Percentiles rank a stretch among this genome's conserved stretches.
Evolutionary conservation across 2,329 filamentous ascomycete genomes (phyloP).

Genomic region (Waltergamsia citrina): DNA sequence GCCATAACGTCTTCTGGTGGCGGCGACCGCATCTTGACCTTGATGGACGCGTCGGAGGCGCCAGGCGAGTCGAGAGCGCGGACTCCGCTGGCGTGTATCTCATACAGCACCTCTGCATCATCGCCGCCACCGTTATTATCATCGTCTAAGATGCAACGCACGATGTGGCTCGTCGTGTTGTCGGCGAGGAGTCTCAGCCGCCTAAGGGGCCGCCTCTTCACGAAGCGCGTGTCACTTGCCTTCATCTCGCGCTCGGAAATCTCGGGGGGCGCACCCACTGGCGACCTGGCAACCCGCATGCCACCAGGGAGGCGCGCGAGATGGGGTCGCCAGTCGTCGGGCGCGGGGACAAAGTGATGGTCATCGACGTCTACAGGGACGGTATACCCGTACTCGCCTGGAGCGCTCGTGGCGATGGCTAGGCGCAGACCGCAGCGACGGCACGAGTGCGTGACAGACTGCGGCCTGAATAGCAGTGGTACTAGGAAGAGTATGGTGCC

Average conservation of each 20-base stretch:
- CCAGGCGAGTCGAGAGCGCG: neutral
- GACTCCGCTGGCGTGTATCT: slow-evolving; percentile 3
- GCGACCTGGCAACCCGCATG: slow-evolving; percentile 5
- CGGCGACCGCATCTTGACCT: slow-evolving; percentile 4
- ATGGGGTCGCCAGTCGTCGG: slow-evolving; percentile 7
- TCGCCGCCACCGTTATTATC: neutral
- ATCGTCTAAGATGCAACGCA: slow-evolving; percentile 4
- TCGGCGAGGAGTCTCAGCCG: slow-evolving; percentile 2
- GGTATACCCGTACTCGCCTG: slow-evolving; percentile 5
- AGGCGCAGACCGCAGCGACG: slow-evolving; percentile 8
- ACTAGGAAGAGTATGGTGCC: slow-evolving; percentile 5
- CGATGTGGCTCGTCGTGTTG: neutral
- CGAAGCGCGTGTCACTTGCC: slow-evolving; percentile 3
- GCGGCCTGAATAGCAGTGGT: slow-evolving; percentile 4
- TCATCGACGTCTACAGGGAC: slow-evolving; percentile 4
- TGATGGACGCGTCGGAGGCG: slow-evolving; percentile 1
- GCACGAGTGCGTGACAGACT: slow-evolving; percentile 6
- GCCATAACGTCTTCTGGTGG: neutral
- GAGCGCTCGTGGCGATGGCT: slow-evolving; percentile 6
- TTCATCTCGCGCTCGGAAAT: slow-evolving; percentile 7
- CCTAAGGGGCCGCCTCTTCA: neutral
- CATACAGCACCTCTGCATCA: slow-evolving; percentile 3
- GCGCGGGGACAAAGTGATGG: slow-evolving; percentile 4
- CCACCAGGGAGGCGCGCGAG: slow-evolving; percentile 7
- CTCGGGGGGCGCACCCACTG: slow-evolving; percentile 4